Evolutionary conservation across 2,329 filamentous ascomycete genomes (phyloP).

Genomic region (Dactylellina haptotyla): DNA sequence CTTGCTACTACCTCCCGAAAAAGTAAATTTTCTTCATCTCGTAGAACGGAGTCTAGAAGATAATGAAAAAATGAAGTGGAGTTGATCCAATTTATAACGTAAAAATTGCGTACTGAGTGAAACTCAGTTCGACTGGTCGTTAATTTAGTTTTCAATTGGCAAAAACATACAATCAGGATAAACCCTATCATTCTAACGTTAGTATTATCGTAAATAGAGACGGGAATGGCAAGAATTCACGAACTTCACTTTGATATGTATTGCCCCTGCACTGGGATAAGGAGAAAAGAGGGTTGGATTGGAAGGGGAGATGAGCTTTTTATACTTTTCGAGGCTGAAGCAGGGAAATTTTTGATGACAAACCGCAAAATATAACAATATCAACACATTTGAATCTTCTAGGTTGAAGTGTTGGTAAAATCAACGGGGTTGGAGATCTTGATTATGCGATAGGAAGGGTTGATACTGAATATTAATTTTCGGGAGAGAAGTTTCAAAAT

Average conservation of each 20-base stretch:
- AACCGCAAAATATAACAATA: background rate
- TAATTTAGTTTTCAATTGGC: constrained; percentile 49
- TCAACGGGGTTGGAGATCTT: background rate
- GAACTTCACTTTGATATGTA: constrained; percentile 44
- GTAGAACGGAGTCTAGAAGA: constrained; percentile 26
- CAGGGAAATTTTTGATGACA: constrained; percentile 22
- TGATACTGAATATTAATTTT: no score
- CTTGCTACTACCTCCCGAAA: no score
- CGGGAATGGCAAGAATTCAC: no score
- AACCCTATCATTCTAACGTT: no score
- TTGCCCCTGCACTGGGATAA: constrained; percentile 32
- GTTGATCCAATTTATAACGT: constrained; percentile 14
- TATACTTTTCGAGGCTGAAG: constrained; percentile 9
- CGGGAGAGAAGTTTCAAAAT: no score
- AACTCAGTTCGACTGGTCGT: constrained; percentile 36
- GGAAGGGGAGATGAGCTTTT: constrained; percentile 1
- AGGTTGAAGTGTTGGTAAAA: background rate
- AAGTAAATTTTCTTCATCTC: constrained; percentile 28
- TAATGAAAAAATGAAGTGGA: constrained; percentile 18
- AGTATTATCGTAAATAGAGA: no score
- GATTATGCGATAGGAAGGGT: no score
- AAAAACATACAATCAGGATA: constrained; percentile 46
- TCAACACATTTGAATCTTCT: background rate
- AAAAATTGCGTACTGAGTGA: constrained; percentile 32
- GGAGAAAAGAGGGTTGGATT: background rate